phyloP scores from a whole-genome alignment of 805 yeast genomes.

The Candida quercuum region DNA sequence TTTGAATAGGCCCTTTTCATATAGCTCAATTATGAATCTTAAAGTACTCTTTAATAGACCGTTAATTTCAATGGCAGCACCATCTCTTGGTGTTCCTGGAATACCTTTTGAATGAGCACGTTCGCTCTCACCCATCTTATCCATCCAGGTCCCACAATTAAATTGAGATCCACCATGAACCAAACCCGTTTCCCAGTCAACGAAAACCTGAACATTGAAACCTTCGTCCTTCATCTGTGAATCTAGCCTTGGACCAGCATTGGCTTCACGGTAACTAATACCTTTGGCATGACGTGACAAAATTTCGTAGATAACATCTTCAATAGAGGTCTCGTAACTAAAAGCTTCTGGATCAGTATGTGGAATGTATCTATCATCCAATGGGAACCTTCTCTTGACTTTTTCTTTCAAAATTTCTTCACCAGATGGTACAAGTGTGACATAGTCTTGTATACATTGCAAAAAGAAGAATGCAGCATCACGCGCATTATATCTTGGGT shows the following conservation, averaged over 20 bases:
- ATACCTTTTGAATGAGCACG: constrained; percentile 81
- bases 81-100: constrained; percentile 98
- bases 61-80: constrained; percentile 90
- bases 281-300: constrained; percentile 86
- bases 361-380: constrained; percentile 74
- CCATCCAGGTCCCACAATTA: constrained; percentile 99
- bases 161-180: constrained; percentile 86
- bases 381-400: constrained; percentile 81
- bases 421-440: constrained; percentile 64
- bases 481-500: constrained; percentile 92
- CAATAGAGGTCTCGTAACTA: constrained; percentile 59
- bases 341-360: constrained; percentile 72
- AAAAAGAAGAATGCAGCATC: constrained; percentile 96
- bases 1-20: constrained; percentile 49
- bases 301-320: constrained; percentile 79
- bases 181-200: constrained; percentile 88
- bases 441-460: constrained; percentile 85
- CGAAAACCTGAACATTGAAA: constrained; percentile 71
- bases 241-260: constrained; percentile 86
- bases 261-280: constrained; percentile 84
- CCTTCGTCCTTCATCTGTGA: constrained; percentile 92
- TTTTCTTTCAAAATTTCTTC: constrained; percentile 57
- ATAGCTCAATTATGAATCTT: constrained; percentile 67
- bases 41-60: constrained; percentile 82
- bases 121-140: constrained; percentile 94